Evolutionary conservation across 2,329 filamentous ascomycete species (phyloP).

Genomic region (Diaporthe aspalathi): DNA sequence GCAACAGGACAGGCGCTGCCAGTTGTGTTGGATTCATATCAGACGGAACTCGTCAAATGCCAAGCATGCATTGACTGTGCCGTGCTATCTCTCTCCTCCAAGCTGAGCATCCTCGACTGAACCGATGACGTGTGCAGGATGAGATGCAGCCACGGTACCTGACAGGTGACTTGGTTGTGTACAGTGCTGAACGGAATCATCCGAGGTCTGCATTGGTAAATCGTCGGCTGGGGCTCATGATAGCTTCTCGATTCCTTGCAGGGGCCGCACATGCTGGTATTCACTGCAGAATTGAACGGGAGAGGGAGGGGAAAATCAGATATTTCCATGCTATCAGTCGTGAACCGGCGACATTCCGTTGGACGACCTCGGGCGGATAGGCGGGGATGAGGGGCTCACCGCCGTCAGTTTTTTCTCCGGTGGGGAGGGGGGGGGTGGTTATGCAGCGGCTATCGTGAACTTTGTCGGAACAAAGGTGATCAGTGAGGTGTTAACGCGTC

Average conservation of each 20-base stretch:
- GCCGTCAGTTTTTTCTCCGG: constrained; percentile 13
- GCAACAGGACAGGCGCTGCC: neutral
- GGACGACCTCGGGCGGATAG: neutral
- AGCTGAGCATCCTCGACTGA: neutral
- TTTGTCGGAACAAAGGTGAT: neutral
- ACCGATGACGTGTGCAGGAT: constrained; percentile 6
- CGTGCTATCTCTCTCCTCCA: neutral
- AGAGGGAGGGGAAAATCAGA: neutral
- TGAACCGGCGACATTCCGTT: constrained; percentile 24
- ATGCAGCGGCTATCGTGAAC: constrained; percentile 34
- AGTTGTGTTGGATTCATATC: neutral
- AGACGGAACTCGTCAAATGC: no score
- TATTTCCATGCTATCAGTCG: neutral
- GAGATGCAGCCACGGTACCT: neutral
- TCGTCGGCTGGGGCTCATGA: neutral
- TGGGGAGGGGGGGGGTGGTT: neutral
- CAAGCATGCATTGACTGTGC: neutral
- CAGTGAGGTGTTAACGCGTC: constrained; percentile 16
- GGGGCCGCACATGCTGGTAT: neutral
- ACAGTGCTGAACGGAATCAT: neutral
- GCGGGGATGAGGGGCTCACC: constrained; percentile 26
- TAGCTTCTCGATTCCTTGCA: neutral
- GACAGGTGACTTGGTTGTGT: neutral
- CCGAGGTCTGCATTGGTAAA: constrained; percentile 2
- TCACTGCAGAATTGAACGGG: neutral